These are phyloP conservation scores for Kodamaea neixiangensis DNA, from an alignment of 805 yeast species.

Conservation along the genomic window DNA sequence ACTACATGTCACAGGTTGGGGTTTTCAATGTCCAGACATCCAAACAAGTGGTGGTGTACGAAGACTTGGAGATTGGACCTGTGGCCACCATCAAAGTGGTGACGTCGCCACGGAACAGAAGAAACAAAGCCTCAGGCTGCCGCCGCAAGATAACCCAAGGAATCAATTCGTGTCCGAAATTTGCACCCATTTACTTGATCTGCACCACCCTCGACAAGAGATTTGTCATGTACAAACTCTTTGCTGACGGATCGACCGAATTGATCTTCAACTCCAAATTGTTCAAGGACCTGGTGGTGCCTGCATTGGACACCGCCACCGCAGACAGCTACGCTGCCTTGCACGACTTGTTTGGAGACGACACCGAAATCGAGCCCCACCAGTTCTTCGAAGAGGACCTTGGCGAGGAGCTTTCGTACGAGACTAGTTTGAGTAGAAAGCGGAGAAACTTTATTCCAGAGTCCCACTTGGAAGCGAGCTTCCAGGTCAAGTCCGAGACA, in stretches of 20 bases:
- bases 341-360: constrained; percentile 12
- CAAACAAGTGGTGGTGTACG: constrained; percentile 14
- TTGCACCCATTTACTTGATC: constrained; percentile 26
- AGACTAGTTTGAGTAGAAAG: constrained; percentile 3
- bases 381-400: constrained; percentile 1
- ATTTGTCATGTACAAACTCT: constrained; percentile 24
- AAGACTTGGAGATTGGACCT: constrained; percentile 27
- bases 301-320: constrained; percentile 9
- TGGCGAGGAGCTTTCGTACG: constrained; percentile 1
- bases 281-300: background rate
- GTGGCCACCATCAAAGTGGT: constrained; percentile 17
- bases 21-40: constrained; percentile 20
- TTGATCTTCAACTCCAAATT: constrained; percentile 17
- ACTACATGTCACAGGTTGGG: constrained; percentile 34
- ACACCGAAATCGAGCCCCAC: constrained; percentile 1
- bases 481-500: constrained; percentile 1
- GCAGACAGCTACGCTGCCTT: constrained; percentile 11
- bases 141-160: background rate
- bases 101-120: constrained; percentile 5
- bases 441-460: constrained; percentile 3
- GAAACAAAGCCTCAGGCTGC: background rate
- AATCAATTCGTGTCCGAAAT: constrained; percentile 8
- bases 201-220: constrained; percentile 24
- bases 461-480: background rate
- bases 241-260: constrained; percentile 19